Evolutionary conservation across 2,329 filamentous ascomycete genomes (phyloP), one percentile per base, ranked within the genome.

Genomic region (Septoria linicola): DNA sequence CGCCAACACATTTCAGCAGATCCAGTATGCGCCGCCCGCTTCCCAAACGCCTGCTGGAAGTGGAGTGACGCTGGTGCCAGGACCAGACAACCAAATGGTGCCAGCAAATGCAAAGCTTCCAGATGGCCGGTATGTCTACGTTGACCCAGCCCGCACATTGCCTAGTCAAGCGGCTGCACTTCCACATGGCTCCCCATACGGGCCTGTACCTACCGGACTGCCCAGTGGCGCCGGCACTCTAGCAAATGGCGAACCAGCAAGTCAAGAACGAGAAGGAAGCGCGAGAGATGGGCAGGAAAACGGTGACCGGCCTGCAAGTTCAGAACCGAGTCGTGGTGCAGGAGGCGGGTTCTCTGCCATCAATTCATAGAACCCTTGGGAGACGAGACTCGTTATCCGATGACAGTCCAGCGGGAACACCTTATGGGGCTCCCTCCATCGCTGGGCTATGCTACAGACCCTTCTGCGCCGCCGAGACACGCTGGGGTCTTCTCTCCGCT

Each of bases 181-280:
- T n/a, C 54, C 56, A 13, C 58, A 57, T 16, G 53, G 53, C 17
- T 59, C 54, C 30, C 56, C 55, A 8, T 60, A 59, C 34, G 54
- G 49, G 7, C 49, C 58, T 23, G 53, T 51, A 10, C 51, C 46
- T 8, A 57, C 52, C 7, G 58, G 58, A 7, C 17, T 60, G 11
- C 58, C 58, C 2, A 53, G 55, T 23, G 50, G 51, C 16, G 39
- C 34, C 11, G 40, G 45, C 35, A 27, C 23, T 27, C 45, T 44
- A 35, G 37, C 37, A 11, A 39, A 49, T 37, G 42, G 50, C 4
- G 44, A 40, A 23, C 23, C 19, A 14, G 23, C 5, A 37, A 17
- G 34, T 16, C 14, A 16, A 37, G 10, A 13, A 40, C 14, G 32
- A 47, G 27, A 54, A 41, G 51, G 46, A 17, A 31, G 16, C 14